phyloP scores from a whole-genome alignment of 768 basidiomycete species.

The Agaricus subrufescens region DNA sequence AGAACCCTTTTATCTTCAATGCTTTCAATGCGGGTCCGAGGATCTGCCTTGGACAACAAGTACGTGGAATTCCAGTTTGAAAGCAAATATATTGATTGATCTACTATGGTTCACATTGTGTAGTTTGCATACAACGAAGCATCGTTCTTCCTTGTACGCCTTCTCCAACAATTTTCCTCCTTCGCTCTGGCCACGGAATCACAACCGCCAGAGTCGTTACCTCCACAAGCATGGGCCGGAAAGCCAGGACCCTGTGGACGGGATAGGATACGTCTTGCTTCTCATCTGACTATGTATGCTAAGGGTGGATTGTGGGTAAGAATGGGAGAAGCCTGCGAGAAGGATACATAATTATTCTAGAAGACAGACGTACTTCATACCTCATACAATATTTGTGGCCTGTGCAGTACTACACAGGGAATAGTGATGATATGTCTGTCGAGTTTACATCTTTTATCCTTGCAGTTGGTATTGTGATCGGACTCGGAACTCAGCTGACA shows the following conservation, averaged over 20 bases:
- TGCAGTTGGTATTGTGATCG: too few relatives aligned
- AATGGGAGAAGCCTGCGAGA: conserved; percentile 15
- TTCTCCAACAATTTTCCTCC: conserved; percentile 43
- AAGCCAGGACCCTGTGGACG: conserved; percentile 26
- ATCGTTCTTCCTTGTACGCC: conserved; percentile 48
- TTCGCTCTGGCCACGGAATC: conserved; percentile 34
- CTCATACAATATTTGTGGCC: not conserved
- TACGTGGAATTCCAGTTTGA: not conserved
- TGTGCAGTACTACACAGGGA: too few relatives aligned
- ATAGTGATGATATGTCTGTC: too few relatives aligned
- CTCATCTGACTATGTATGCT: conserved; percentile 39
- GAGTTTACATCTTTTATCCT: too few relatives aligned
- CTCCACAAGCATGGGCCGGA: conserved; percentile 22
- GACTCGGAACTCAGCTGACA: too few relatives aligned
- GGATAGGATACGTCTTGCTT: conserved; percentile 34
- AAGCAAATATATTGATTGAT: not conserved
- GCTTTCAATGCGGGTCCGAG: conserved; percentile 69
- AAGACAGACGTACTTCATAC: not conserved
- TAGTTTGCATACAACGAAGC: conserved; percentile 53
- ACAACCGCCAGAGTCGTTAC: conserved; percentile 26
- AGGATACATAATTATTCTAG: not conserved
- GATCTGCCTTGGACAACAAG: conserved; percentile 49
- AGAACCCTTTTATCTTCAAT: conserved; percentile 65
- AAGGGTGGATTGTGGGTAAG: conserved; percentile 43
- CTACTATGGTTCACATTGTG: too few relatives aligned